These are phyloP conservation scores for Colletotrichum coccodes DNA, from an alignment of 2,329 filamentous ascomycete species.

Conservation along the genomic window DNA sequence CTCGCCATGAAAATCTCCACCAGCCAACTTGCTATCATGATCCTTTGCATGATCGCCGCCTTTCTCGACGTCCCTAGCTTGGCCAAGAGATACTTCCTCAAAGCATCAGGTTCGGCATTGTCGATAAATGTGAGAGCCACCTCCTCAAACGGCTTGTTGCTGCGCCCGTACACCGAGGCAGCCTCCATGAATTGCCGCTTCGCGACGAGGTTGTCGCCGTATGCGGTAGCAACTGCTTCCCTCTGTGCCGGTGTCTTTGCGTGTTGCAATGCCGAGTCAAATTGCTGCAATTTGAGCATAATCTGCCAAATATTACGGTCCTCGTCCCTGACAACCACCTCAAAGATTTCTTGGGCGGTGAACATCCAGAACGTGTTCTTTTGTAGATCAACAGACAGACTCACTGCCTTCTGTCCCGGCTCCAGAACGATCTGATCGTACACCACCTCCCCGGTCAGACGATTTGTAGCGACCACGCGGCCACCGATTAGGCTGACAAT, in stretches of 20 bases:
- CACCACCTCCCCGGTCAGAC: constrained; percentile 84
- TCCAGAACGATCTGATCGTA: constrained; percentile 91
- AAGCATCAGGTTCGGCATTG: constrained; percentile 86
- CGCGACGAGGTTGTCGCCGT: constrained; percentile 85
- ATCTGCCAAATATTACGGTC: constrained; percentile 95
- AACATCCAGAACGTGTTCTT: constrained; percentile 99
- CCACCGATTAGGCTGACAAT: constrained; percentile 85
- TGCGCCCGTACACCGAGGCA: constrained; percentile 90
- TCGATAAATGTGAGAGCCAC: constrained; percentile 93
- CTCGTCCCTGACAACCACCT: constrained; percentile 91
- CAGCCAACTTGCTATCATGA: constrained; percentile 96
- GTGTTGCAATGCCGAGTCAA: constrained; percentile 87
- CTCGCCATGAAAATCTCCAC: constrained; percentile 98
- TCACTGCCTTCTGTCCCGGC: constrained; percentile 81
- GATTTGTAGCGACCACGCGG: constrained; percentile 85
- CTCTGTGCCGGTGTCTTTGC: constrained; percentile 84
- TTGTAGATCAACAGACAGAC: constrained; percentile 87
- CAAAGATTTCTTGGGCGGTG: constrained; percentile 89
- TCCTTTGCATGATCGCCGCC: constrained; percentile 87
- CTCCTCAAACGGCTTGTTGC: constrained; percentile 96
- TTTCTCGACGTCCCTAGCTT: constrained; percentile 88
- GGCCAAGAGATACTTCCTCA: constrained; percentile 88
- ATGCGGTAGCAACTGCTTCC: constrained; percentile 91
- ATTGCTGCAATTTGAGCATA: constrained; percentile 86
- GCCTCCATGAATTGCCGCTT: constrained; percentile 88